Evolutionary conservation across 2,329 filamentous ascomycete genomes (phyloP), one percentile per base, ranked within the genome.

Genomic region (Cytospora chrysosperma): DNA sequence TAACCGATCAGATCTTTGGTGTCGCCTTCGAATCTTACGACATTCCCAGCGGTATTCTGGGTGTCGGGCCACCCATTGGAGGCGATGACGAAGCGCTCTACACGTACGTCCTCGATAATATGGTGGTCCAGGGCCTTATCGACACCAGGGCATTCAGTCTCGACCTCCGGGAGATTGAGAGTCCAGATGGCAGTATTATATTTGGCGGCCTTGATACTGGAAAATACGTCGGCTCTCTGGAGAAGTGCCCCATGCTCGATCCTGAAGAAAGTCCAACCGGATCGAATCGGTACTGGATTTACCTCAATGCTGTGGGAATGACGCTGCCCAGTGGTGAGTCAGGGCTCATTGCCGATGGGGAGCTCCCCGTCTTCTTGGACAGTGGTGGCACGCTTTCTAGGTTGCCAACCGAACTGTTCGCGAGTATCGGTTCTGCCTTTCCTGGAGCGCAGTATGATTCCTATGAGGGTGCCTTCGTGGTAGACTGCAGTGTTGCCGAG

Each of bases 131-230:
- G 67, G 78, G 78, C 19, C 68, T 81, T 37, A 84, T 83, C 62
- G 74, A 77, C 52, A 81, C 78, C 62, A 79, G 79, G n/a, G 73
- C 80, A 40, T 85, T 84, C 68, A 75, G 80, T 7, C 74, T 85
- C 27, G 82, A 85, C 59, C 72, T 85, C 19, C 80, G 82, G 4
- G 76, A 78, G 58, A 68, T 76, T 49, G 78, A 77, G 15, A 72
- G 75, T 13, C 68, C 76, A 17, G 76, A 75, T 4, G 82, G 82
- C 34, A 79, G 82, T 58, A 69, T 85, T 63, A 82, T 83, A 59
- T 84, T 84, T 64, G 82, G 82, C 32, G 82, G 82, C 15, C 68
- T 85, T 13, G 82, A 85, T 65, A 79, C 76, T 21, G 81, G 75
- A 69, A 84, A 83, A 68, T 85, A 79, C 69, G 72, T 79, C 10